Evolutionary conservation across 2,329 filamentous ascomycete genomes (phyloP), one percentile per base, ranked within the genome.

Genomic region (Podosphaera aphanis): DNA sequence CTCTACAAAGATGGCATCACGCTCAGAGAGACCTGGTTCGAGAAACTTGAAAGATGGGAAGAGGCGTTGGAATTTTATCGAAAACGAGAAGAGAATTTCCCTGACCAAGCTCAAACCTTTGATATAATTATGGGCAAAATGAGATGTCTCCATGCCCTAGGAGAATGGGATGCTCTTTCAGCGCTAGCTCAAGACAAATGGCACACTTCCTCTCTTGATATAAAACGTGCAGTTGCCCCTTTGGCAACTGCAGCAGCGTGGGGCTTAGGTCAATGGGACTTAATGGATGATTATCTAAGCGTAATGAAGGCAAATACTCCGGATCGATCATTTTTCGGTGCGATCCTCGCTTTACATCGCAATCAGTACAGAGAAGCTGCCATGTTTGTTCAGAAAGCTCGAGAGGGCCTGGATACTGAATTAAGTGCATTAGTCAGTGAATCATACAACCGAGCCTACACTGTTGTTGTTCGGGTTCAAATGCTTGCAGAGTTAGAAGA

Each of bases 71-170:
- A 79, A 40, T 92, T 90, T 42, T 95, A 95, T 58, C 83, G 90
- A 55, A 79, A 83, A 58, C 80, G 88, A 39, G 88, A 94, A 56
- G 63, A 67, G 44, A 77, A 84, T 52, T 73, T 78, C 49, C 68
- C 69, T 10, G 65, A 67, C 33, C 84, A 85, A 0, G 84, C 94
- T 48, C 88, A 95, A 46, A 85, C 84, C 0, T 84, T 98, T 49
- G 90, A 95, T 49, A 84, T 98, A 46, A 85, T 93, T 29, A 95
- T 98, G 86, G 90, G 90, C 53, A 98, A 98, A 64, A 98, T 99
- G 90, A 78, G 90, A 42, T 99, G 90, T 69, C 66, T 95, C 51
- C 90, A 99, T 60, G 92, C 90, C 7, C 70, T 99, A 31, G 90
- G 90, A 50, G 90, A 99, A 61, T 99, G 90, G 90, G 92, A 95